Base-by-base conservation (phyloP, 768 basidiomycete species). In the Hydnum rufescens region DNA sequence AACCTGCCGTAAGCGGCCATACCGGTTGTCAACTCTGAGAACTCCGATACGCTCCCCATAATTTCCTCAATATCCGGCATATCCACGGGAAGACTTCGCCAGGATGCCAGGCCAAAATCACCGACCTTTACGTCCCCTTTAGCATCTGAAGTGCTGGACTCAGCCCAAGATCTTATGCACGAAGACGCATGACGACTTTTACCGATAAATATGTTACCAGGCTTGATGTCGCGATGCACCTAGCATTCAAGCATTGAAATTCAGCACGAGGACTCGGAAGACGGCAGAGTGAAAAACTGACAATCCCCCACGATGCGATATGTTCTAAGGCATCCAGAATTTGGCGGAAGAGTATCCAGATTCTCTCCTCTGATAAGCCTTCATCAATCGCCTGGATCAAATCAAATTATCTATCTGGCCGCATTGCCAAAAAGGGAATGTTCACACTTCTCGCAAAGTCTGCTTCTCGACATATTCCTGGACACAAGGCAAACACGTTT, bases 191-290 rank as follows among this genome's bases (percentile, higher is more conserved):
- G 4, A 39, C n/a, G 3, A 3, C n/a, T 63, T 73, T 29, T 58
- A 86, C 87, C 86, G 49, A 93, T 87, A 64, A 96, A 88, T 57
- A 96, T 89, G 60, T 96, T 96, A 0, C 82, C 84, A 13, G 88
- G 67, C 63, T 96, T 96, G 63, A 96, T 84, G 63, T 95, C 90
- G 49, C 84, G 55, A 50, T 62, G 61, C 6, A 64, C 58, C 55
- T 57, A n/a, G 51, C 26, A 28, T 48, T 39, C 36, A 22, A 39
- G 36, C 22, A 22, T n/a, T 32, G 29, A 39, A 6, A 13, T 22
- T 51, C 22, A 34, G 8, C 29, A 2, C 8, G 18, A n/a, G 32
- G 8, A 47, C 8, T 47, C 16, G 25, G 22, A n/a, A 30, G 29
- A 34, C 6, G 44, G 13, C 26, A 57, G 46, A 23, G 32, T 29